Base-by-base conservation (phyloP, 2,329 filamentous ascomycete species). In the Pseudogymnoascus sp. region DNA sequence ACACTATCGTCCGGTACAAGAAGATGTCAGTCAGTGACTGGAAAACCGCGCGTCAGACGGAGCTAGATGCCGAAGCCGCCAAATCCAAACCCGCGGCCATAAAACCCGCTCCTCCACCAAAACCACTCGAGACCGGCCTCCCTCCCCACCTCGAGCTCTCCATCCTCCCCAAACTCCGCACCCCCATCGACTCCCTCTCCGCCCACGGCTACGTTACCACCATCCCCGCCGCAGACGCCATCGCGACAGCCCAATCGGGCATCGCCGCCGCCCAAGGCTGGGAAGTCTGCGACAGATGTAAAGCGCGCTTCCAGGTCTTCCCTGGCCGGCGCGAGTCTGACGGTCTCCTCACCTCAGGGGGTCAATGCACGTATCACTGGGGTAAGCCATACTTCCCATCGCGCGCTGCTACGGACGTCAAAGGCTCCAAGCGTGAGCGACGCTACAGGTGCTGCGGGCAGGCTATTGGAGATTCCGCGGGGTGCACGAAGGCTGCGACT, bases 211-310 rank as follows among this genome's bases (percentile, higher is more conserved):
- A 97, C 71, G 85, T 97, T 20, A 82, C 86, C 0, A 75, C 72
- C 4, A 75, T 86, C 1, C 92, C 92, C 0, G 81, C 82, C 0
- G 76, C 82, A 1, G 79, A 81, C 6, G 87, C 90, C 15, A 82
- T 97, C 15, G 76, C 82, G 59, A 79, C 81, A 58, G 87, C 90
- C 0, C 82, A 78, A 35, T 79, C 82, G 43, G 90, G 86, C 0
- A 79, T 90, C 0, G 77, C 83, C 57, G 79, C 84, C 6, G 83
- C 88, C 11, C 82, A 84, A 59, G 90, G 90, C 57, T 96, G 87
- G 80, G 94, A 99, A 75, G 81, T 85, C 58, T 99, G 94, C 69
- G 92, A 96, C 69, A 87, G 94, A 18, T 99, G 94, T 74, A 80
- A 80, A 41, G 85, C 85, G 35, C 86, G 93, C 20, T 99, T 99